Evolutionary conservation across 192 early-diverging fungal species (phyloP).

Genomic region (Coemansia sp.): DNA sequence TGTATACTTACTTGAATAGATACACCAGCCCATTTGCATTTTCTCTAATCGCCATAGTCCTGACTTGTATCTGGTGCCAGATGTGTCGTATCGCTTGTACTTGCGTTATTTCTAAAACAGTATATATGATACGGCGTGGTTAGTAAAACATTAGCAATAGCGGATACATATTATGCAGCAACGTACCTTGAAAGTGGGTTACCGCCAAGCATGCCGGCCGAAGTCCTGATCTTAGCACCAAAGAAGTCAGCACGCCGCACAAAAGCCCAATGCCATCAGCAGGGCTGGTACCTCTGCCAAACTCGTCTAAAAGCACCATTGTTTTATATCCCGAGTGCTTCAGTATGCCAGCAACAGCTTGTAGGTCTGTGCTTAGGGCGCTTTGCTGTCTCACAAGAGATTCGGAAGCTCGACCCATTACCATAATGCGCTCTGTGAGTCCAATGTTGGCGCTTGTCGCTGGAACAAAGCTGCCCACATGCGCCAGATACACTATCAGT

Average conservation of each 20-base stretch:
- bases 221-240: conserved; percentile 44
- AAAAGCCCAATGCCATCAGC: conserved; percentile 79
- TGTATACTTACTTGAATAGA: conserved; percentile 33
- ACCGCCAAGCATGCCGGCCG: conserved; percentile 72
- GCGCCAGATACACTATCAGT: conserved; percentile 83
- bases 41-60: conserved; percentile 19
- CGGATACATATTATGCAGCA: neutral
- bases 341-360: conserved; percentile 14
- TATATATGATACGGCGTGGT: neutral
- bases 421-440: conserved; percentile 76
- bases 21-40: conserved; percentile 14
- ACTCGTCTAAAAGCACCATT: conserved; percentile 44
- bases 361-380: conserved; percentile 31
- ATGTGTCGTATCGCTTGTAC: conserved; percentile 12
- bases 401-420: conserved; percentile 46
- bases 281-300: conserved; percentile 45
- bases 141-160: neutral
- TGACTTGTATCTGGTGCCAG: conserved; percentile 17
- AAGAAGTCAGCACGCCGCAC: conserved; percentile 65
- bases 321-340: conserved; percentile 7
- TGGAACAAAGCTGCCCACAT: conserved; percentile 88
- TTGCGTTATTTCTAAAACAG: conserved; percentile 21
- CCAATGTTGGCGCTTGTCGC: conserved; percentile 70
- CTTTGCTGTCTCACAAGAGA: conserved; percentile 32
- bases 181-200: conserved; percentile 86